A percentile compares a stretch with the other conserved stretches of the same genome.
Evolutionary conservation across 345 rosid genomes (phyloP).

Genomic region (Cardamine occulta): DNA sequence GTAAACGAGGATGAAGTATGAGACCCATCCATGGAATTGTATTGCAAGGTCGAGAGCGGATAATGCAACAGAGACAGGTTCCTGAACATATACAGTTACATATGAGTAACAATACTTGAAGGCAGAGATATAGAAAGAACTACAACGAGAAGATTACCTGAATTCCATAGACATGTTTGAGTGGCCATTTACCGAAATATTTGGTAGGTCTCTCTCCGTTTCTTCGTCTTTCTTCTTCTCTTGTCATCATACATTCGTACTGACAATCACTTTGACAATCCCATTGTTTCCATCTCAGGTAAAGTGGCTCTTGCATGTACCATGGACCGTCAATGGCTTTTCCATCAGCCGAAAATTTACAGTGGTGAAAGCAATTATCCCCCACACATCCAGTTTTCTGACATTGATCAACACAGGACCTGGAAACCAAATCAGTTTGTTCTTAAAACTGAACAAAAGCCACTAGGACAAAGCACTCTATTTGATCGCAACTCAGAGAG

Average conservation of each 20-base stretch:
- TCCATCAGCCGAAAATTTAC: constrained; percentile 90
- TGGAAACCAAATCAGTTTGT: constrained; percentile 41
- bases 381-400: constrained; percentile 86
- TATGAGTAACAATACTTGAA: constrained; percentile 18
- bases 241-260: constrained; percentile 79
- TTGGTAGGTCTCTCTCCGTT: constrained; percentile 73
- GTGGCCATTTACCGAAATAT: constrained; percentile 92
- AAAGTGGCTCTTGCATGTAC: constrained; percentile 91
- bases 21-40: constrained; percentile 91
- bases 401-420: constrained; percentile 77
- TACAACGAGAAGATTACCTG: constrained; percentile 52
- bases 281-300: constrained; percentile 89
- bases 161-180: constrained; percentile 72
- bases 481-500: not conserved
- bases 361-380: constrained; percentile 75
- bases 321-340: constrained; percentile 76
- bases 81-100: constrained; percentile 43
- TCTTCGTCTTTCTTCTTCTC: constrained; percentile 76
- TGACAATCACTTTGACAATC: constrained; percentile 74
- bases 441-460: constrained; percentile 3
- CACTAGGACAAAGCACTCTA: not conserved
- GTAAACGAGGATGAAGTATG: constrained; percentile 80
- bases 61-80: constrained; percentile 84
- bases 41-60: constrained; percentile 78
- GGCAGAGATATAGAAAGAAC: not conserved